Evolutionary conservation across 164 flowering plant species (phyloP).

Genomic region (Magnolia kwangsiensis): DNA sequence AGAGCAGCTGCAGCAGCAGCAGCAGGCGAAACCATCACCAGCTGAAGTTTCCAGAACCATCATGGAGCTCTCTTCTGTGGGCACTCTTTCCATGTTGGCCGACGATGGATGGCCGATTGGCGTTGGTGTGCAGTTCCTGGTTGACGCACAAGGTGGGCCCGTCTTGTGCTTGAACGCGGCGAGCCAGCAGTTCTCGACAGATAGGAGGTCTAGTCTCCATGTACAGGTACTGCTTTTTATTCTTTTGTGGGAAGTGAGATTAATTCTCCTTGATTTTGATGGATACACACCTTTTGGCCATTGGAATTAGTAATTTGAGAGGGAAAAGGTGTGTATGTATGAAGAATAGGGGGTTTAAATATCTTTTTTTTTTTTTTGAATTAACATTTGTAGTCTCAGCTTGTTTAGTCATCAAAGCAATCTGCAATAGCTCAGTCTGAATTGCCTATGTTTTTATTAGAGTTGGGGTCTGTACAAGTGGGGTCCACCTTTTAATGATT

Average conservation of each 20-base stretch:
- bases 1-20: slow-evolving; percentile 17
- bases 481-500: neutral
- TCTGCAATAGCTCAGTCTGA: neutral
- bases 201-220: slow-evolving; percentile 63
- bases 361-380: too few relatives aligned
- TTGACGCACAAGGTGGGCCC: slow-evolving; percentile 68
- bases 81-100: slow-evolving; percentile 65
- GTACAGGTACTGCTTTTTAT: slow-evolving; percentile 57
- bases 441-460: too few relatives aligned
- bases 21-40: slow-evolving; percentile 53
- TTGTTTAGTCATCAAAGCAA: neutral
- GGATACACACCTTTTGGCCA: neutral
- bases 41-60: slow-evolving; percentile 88
- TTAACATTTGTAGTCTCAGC: neutral
- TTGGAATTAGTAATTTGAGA: neutral
- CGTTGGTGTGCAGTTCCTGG: slow-evolving; percentile 68
- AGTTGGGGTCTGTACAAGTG: neutral
- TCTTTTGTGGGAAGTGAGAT: neutral
- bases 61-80: slow-evolving; percentile 71
- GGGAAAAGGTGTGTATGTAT: neutral
- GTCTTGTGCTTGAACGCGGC: slow-evolving; percentile 52
- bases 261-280: neutral
- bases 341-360: neutral
- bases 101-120: slow-evolving; percentile 78
- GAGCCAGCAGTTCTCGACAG: slow-evolving; percentile 24